Base-by-base conservation (phyloP, 2,329 filamentous ascomycete genomes). In the Claviceps capensis region DNA sequence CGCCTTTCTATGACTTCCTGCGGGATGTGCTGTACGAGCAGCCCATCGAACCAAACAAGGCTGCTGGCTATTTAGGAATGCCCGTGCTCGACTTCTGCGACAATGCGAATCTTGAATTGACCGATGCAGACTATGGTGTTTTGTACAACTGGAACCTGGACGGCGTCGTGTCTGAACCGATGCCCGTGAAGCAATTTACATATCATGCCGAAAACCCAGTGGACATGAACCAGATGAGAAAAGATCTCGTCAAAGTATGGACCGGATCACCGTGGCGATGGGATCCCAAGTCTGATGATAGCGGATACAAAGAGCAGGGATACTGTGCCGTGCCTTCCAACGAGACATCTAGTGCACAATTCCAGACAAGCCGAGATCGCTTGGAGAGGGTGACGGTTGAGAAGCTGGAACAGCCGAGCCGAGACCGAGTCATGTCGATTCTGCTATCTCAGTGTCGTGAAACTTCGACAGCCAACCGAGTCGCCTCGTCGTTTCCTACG, bases 361-460 rank as follows among this genome's bases (percentile, higher is more conserved):
- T 73, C 17, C 67, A 71, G 42, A 65, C 69, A 47, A 64, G 64
- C 47, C 59, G 65, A 44, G 65, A 65, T 54, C 62, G 63, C 26
- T 56, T 70, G 17, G 65, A 70, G 55, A 66, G 68, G 47, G 65
- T 74, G 13, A 59, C 73, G 42, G 60, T 64, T 2, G 72, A 76
- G 43, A 72, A 66, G 45, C 58, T 79, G 17, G 69, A 74, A 30
- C 61, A 67, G 23, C 66, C 72, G 5, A 72, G 69, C 19, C 74
- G 81, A 3, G 84, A 88, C 62, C 75, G 74, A 47, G 74, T 86
- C 1, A 68, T 88, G 52, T 81, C 77, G 11, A 73, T 86, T 53
- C 76, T 86, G 1, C 67, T 87, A 38, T 72, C 74, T 48, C 79
- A 76, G 4, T 82, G 77, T 58, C 76, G 74, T 47, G 69, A 69